These are phyloP conservation scores for Rhynchosporium graminicola DNA, from an alignment of 2,329 filamentous ascomycete species.

Conservation along the genomic window DNA sequence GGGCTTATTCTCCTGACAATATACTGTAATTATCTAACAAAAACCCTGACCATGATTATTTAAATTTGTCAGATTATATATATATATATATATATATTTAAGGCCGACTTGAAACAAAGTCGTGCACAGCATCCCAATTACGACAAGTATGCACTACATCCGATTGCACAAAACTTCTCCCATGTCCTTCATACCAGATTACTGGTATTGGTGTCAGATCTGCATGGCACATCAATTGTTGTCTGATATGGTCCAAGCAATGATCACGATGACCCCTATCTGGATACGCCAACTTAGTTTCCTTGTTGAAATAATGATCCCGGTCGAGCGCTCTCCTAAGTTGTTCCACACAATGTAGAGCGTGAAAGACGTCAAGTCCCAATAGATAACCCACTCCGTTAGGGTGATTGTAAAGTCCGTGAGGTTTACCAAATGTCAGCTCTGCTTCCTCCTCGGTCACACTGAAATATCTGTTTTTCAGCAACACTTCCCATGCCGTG, in stretches of 20 bases:
- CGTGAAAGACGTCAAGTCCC: conserved; percentile 18
- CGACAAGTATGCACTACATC: conserved; percentile 21
- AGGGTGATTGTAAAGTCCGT: conserved; percentile 9
- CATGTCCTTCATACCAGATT: conserved; percentile 14
- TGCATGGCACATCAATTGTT: conserved; percentile 19
- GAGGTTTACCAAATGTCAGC: conserved; percentile 6
- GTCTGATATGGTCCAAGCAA: conserved; percentile 17
- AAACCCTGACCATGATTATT: no score
- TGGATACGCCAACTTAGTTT: conserved; percentile 7
- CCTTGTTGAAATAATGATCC: conserved; percentile 10
- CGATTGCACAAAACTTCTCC: conserved; percentile 14
- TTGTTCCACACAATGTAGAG: conserved; percentile 18
- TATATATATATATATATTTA: no score
- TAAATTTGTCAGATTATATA: no score
- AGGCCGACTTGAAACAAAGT: neutral
- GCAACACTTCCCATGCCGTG: conserved; percentile 8
- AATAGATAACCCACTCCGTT: conserved; percentile 11
- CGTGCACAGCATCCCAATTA: conserved; percentile 14
- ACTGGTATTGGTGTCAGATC: conserved; percentile 22
- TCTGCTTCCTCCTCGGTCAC: conserved; percentile 13
- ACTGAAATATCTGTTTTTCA: conserved; percentile 12
- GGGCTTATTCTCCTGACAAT: no score
- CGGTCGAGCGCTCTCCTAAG: conserved; percentile 19
- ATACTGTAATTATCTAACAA: no score
- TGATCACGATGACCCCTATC: conserved; percentile 12